phyloP scores from a whole-genome alignment of 208 protist species.

The Leptomonas pyrrhocoris region DNA sequence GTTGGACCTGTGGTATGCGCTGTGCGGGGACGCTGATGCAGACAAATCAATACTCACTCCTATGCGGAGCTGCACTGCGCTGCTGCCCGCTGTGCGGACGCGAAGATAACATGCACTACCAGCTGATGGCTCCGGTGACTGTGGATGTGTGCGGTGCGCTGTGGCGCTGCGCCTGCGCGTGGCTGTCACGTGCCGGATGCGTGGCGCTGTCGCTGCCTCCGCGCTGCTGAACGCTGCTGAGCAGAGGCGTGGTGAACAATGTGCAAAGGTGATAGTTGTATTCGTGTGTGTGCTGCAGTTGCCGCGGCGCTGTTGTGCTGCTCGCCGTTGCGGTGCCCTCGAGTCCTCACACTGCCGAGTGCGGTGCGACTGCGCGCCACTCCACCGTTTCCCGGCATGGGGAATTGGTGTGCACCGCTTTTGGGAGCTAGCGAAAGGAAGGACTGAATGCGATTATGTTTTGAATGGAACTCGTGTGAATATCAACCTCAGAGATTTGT shows the following conservation, averaged over 20 bases:
- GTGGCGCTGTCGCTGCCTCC: not conserved
- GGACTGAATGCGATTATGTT: too few relatives aligned
- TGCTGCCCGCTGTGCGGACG: constrained; percentile 35
- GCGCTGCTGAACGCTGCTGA: not conserved
- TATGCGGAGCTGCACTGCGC: constrained; percentile 21
- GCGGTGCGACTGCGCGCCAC: too few relatives aligned
- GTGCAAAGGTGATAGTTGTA: too few relatives aligned
- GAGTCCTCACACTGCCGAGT: too few relatives aligned
- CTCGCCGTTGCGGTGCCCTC: too few relatives aligned
- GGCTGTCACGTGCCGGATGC: not conserved
- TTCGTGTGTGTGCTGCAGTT: not conserved
- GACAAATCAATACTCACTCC: constrained; percentile 55
- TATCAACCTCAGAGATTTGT: too few relatives aligned
- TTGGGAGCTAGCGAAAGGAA: too few relatives aligned
- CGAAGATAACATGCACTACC: constrained; percentile 62
- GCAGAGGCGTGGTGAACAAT: too few relatives aligned
- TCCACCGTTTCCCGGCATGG: too few relatives aligned
- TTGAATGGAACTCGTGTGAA: too few relatives aligned
- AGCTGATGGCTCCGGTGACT: constrained; percentile 25
- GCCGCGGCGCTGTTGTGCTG: too few relatives aligned
- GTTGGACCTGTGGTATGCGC: not conserved
- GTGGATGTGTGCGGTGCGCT: not conserved
- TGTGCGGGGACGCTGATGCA: constrained; percentile 29
- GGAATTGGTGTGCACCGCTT: too few relatives aligned
- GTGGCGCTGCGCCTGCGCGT: not conserved